Conservation (phyloP, 495 filamentous ascomycete species). For the Aspergillus sparsus region DNA sequence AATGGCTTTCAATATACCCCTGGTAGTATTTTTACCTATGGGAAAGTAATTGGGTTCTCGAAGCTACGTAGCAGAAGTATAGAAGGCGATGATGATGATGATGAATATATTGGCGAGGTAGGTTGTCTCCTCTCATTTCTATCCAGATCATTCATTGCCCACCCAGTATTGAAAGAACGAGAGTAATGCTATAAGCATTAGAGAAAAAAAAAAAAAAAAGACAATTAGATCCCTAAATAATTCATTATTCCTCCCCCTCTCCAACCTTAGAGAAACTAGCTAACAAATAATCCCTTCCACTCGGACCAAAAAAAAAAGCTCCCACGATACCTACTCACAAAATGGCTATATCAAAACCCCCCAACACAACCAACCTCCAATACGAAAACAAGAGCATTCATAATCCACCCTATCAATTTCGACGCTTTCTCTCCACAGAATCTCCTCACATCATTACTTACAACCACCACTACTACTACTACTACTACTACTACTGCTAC, state of each 20-base stretch:
- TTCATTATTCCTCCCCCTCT: not conserved
- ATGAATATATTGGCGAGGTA: conserved; percentile 42
- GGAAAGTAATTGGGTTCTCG: conserved; percentile 44
- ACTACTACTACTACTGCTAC: not conserved
- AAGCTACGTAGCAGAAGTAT: conserved; percentile 29
- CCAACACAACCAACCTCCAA: conserved; percentile 17
- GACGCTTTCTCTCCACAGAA: conserved; percentile 76
- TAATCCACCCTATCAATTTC: conserved; percentile 75
- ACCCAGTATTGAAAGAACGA: too few species aligned
- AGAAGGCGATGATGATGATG: conserved; percentile 27
- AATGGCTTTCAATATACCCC: conserved; percentile 24
- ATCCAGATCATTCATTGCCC: conserved; percentile 2
- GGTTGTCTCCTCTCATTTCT: not conserved
- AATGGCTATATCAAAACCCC: conserved; percentile 14
- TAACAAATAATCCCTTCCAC: conserved; percentile 3
- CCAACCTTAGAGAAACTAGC: too few species aligned
- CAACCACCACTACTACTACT: not conserved
- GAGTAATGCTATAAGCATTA: too few species aligned
- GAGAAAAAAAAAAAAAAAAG: too few species aligned
- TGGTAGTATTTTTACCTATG: conserved; percentile 32
- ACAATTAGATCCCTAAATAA: too few species aligned
- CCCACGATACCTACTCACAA: conserved; percentile 28
- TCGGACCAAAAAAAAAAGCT: conserved; percentile 13
- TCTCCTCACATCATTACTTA: conserved; percentile 49
- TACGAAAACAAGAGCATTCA: conserved; percentile 35